phyloP scores from a whole-genome alignment of 805 yeast species.

The Starmerella sirachaensis region DNA sequence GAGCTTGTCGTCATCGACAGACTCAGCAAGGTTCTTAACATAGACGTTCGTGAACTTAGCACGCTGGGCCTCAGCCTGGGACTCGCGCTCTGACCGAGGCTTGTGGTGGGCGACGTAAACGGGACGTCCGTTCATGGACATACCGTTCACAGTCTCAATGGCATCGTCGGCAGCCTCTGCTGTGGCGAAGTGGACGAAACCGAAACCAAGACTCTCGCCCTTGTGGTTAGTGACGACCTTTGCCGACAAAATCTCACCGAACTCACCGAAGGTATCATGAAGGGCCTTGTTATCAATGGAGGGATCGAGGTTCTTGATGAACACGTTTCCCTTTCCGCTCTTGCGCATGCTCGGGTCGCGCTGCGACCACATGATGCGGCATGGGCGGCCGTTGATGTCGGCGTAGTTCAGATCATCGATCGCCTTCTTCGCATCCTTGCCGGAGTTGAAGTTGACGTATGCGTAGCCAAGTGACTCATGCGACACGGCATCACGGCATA shows the following conservation, averaged over 20 bases:
- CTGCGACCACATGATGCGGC: constrained; percentile 99
- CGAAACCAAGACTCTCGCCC: constrained; percentile 90
- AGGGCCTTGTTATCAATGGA: constrained; percentile 97
- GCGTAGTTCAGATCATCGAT: constrained; percentile 91
- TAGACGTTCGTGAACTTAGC: constrained; percentile 92
- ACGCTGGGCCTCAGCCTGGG: constrained; percentile 78
- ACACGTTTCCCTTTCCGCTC: constrained; percentile 92
- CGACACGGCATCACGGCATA: constrained; percentile 96
- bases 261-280: constrained; percentile 94
- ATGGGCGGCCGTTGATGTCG: constrained; percentile 85
- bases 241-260: constrained; percentile 91
- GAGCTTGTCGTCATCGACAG: constrained; percentile 43
- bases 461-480: constrained; percentile 97
- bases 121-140: constrained; percentile 91
- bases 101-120: constrained; percentile 93
- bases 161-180: constrained; percentile 90
- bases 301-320: constrained; percentile 96
- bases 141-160: constrained; percentile 94
- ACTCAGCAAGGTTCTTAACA: constrained; percentile 76
- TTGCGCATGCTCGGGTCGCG: constrained; percentile 94
- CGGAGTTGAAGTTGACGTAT: constrained; percentile 87
- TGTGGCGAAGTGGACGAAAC: constrained; percentile 92
- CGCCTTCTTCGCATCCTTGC: constrained; percentile 85
- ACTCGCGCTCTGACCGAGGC: constrained; percentile 85
- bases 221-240: constrained; percentile 91